Conservation (phyloP, 192 early-diverging fungal species). For the Entrophospora sp. region DNA sequence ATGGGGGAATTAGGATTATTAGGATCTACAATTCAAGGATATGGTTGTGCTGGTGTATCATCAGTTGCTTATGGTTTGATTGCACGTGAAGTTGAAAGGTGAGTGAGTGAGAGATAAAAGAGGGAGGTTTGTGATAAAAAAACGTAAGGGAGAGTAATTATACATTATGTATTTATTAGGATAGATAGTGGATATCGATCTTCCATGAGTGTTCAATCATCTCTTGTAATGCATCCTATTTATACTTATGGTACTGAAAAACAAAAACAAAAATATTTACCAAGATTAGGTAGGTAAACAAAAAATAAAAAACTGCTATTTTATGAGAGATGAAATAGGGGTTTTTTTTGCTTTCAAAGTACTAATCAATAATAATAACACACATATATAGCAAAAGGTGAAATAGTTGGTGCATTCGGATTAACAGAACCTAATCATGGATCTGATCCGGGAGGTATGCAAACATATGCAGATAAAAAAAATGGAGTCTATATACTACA, state of each 20-base stretch:
- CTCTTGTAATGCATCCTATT: constrained; percentile 98
- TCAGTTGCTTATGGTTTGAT: constrained; percentile 94
- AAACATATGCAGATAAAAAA: constrained; percentile 72
- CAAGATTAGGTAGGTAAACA: constrained; percentile 55
- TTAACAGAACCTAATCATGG: constrained; percentile 98
- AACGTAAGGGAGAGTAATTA: not conserved
- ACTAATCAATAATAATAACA: no score
- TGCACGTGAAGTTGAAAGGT: constrained; percentile 92
- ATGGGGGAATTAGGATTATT: constrained; percentile 91
- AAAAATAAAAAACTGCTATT: not conserved
- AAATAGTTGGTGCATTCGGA: constrained; percentile 87
- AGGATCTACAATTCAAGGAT: constrained; percentile 90
- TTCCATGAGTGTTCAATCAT: constrained; percentile 97
- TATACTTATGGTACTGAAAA: constrained; percentile 85
- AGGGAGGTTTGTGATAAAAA: not conserved
- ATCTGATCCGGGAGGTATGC: constrained; percentile 88
- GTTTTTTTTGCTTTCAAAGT: no score
- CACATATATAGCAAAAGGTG: constrained; percentile 59
- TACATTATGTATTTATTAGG: constrained; percentile 27
- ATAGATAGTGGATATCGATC: constrained; percentile 95
- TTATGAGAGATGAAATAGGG: not conserved
- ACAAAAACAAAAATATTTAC: constrained; percentile 89
- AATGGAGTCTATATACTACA: constrained; percentile 69
- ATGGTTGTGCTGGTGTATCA: constrained; percentile 95
- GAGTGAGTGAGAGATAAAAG: no score